These are phyloP conservation scores for Heliamphora exappendiculata DNA, from an alignment of 148 eudicot genomes.

Conservation along the genomic window DNA sequence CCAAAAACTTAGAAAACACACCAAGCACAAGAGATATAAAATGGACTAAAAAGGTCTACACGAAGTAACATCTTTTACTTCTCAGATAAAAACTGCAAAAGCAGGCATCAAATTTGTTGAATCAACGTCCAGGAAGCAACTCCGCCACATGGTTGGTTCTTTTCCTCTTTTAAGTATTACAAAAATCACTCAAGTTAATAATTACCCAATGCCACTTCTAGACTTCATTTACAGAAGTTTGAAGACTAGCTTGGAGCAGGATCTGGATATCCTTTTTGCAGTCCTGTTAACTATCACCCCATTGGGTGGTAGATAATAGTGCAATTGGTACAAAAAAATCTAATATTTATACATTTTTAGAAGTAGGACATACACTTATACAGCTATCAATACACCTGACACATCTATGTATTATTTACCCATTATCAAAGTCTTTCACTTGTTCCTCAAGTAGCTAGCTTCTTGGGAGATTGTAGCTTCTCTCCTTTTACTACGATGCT, in stretches of 20 bases:
- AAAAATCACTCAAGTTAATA: neutral
- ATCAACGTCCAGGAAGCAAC: neutral
- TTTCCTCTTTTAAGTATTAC: neutral
- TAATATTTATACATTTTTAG: no score
- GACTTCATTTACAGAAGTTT: neutral
- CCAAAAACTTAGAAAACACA: neutral
- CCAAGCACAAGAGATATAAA: neutral
- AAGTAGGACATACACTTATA: no score
- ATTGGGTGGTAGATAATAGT: no score
- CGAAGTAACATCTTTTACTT: neutral
- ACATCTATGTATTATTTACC: no score
- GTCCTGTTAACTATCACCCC: no score
- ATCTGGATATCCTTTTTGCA: no score
- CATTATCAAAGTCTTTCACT: no score
- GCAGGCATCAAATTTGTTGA: neutral
- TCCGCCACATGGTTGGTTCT: neutral
- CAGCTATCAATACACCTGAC: no score
- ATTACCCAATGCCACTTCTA: neutral
- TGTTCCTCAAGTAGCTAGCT: no score
- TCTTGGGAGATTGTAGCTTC: no score
- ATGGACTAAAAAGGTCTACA: neutral
- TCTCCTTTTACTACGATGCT: no score
- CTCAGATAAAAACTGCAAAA: neutral
- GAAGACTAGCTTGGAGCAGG: neutral
- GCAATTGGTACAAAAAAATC: no score